Evolutionary conservation across 2,329 filamentous ascomycete species (phyloP).

Genomic region (Peltaster fructicola): DNA sequence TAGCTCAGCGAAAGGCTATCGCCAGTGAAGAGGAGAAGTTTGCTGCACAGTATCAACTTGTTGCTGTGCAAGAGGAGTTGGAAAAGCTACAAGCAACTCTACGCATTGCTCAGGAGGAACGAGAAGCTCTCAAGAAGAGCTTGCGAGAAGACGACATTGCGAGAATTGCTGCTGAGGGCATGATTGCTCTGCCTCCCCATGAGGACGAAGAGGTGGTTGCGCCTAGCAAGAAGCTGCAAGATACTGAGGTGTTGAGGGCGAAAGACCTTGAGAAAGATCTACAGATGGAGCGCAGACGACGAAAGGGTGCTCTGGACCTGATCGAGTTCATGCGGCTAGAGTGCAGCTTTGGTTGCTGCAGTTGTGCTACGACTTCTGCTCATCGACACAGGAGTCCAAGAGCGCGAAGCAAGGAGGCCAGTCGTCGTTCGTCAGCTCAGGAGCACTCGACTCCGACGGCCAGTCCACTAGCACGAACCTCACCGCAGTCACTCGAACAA

Average conservation of each 20-base stretch:
- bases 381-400: too few relatives aligned
- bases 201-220: slow-evolving; percentile 43
- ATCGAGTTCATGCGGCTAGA: slow-evolving; percentile 62
- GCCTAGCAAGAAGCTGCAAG: slow-evolving; percentile 38
- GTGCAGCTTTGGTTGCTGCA: slow-evolving; percentile 50
- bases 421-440: too few relatives aligned
- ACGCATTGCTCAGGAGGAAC: slow-evolving; percentile 52
- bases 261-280: slow-evolving; percentile 37
- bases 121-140: slow-evolving; percentile 54
- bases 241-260: slow-evolving; percentile 28
- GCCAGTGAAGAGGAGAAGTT: slow-evolving; percentile 53
- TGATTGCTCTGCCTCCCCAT: slow-evolving; percentile 44
- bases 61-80: slow-evolving; percentile 48
- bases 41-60: slow-evolving; percentile 46
- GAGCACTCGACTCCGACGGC: too few relatives aligned
- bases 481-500: too few relatives aligned
- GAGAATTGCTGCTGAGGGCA: slow-evolving; percentile 53
- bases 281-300: slow-evolving; percentile 36
- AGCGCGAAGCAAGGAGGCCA: slow-evolving; percentile 20
- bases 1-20: slow-evolving; percentile 44
- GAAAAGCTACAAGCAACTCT: slow-evolving; percentile 44
- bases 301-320: slow-evolving; percentile 52
- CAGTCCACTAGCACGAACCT: too few relatives aligned
- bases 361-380: slow-evolving; percentile 29
- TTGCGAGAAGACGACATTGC: slow-evolving; percentile 57